A percentile compares a stretch with the other conserved stretches of the same genome.
These are phyloP conservation scores for Rhizopogon vesiculosus DNA, from an alignment of 768 basidiomycete species.

Conservation along the genomic window DNA sequence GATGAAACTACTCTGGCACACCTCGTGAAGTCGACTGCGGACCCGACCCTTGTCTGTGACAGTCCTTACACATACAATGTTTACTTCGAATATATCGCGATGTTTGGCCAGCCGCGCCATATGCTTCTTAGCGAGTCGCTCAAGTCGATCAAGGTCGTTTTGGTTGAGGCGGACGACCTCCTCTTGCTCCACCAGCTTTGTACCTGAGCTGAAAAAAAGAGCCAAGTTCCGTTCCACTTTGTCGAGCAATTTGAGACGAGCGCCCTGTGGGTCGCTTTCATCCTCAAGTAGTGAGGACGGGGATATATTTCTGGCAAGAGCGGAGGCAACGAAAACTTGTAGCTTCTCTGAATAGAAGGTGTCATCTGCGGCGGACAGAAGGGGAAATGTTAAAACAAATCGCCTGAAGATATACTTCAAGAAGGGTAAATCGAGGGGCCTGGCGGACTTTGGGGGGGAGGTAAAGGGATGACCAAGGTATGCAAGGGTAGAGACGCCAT, in stretches of 20 bases:
- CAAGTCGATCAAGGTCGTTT: conserved; percentile 74
- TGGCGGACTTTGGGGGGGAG: conserved; percentile 55
- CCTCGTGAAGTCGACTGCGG: conserved; percentile 84
- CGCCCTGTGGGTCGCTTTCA: conserved; percentile 42
- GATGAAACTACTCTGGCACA: conserved; percentile 30
- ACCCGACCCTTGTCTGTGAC: conserved; percentile 83
- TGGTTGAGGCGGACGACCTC: conserved; percentile 90
- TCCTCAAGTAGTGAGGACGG: conserved; percentile 58
- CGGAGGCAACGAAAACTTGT: conserved; percentile 86
- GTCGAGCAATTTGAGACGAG: conserved; percentile 61
- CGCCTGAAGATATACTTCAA: conserved; percentile 87
- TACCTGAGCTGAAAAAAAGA: conserved; percentile 76
- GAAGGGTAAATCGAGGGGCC: conserved; percentile 75
- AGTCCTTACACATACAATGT: conserved; percentile 83
- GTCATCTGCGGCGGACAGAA: conserved; percentile 83
- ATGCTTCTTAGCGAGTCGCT: conserved; percentile 62
- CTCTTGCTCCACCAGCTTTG: conserved; percentile 80
- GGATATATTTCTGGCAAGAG: conserved; percentile 76
- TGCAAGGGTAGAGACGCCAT: conserved; percentile 64
- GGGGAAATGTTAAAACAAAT: conserved; percentile 93
- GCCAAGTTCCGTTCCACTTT: conserved; percentile 84
- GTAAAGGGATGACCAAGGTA: conserved; percentile 88
- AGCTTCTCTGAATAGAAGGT: conserved; percentile 94
- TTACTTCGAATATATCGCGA: conserved; percentile 76
- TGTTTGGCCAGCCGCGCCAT: conserved; percentile 42